A percentile compares a stretch with the other conserved stretches of the same genome.
Evolutionary conservation across 129 eudicot species (phyloP).

Genomic region (Daucus carota): DNA sequence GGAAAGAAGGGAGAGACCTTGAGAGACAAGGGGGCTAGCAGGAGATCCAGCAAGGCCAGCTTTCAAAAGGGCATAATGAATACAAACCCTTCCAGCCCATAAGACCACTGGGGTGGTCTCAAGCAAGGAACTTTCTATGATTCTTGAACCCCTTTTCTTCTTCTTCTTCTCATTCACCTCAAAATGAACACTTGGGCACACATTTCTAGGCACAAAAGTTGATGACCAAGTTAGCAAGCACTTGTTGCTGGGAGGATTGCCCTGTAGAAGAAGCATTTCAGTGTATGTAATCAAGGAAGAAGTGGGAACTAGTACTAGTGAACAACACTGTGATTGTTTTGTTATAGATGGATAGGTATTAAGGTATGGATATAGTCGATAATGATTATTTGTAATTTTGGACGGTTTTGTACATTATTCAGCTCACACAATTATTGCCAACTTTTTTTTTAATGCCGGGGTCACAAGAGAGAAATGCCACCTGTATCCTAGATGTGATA

Average conservation of each 20-base stretch:
- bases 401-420: too few species aligned
- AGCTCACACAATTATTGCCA: too few species aligned
- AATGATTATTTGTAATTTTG: too few species aligned
- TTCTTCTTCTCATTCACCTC: constrained; percentile 16
- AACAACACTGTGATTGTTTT: too few species aligned
- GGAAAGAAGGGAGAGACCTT: constrained; percentile 57
- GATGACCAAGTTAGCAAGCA: background rate
- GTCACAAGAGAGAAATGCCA: too few species aligned
- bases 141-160: constrained; percentile 19
- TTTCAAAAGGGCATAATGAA: constrained; percentile 80
- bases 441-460: too few species aligned
- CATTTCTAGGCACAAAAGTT: constrained; percentile 32
- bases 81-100: constrained; percentile 90
- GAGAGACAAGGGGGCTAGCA: constrained; percentile 56
- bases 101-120: constrained; percentile 51
- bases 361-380: too few species aligned
- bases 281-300: too few species aligned
- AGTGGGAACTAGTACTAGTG: too few species aligned
- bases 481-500: too few species aligned
- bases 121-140: constrained; percentile 39
- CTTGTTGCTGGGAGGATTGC: constrained; percentile 11
- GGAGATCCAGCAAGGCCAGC: constrained; percentile 97
- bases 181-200: constrained; percentile 17
- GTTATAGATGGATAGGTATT: too few species aligned
- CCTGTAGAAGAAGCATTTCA: constrained; percentile 32